These are phyloP conservation scores for Abrus precatorius DNA, from an alignment of 306 rosid genomes.

Conservation along the genomic window DNA sequence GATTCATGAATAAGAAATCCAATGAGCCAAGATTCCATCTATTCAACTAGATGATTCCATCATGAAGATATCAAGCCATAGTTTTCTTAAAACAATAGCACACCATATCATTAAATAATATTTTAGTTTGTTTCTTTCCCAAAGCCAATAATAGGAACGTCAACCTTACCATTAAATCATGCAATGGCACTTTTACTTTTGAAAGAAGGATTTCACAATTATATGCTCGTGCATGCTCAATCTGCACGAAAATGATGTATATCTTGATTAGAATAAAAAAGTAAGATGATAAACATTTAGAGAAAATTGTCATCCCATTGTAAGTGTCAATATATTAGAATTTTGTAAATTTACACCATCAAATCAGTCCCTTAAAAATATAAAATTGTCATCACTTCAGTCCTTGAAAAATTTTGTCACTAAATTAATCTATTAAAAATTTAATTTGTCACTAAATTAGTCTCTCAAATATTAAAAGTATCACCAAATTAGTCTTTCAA, in stretches of 20 bases:
- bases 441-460: too few relatives aligned
- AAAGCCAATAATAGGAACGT: slow-evolving; percentile 23
- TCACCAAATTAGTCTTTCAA: too few relatives aligned
- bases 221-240: slow-evolving; percentile 91
- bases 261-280: slow-evolving; percentile 23
- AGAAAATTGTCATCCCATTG: not conserved
- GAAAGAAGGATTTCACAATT: slow-evolving; percentile 99
- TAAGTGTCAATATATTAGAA: too few relatives aligned
- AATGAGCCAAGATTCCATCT: slow-evolving; percentile 21
- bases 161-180: slow-evolving; percentile 81
- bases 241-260: slow-evolving; percentile 55
- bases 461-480: too few relatives aligned
- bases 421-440: too few relatives aligned
- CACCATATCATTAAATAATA: not conserved
- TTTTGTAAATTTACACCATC: too few relatives aligned
- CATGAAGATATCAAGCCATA: slow-evolving; percentile 16
- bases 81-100: slow-evolving; percentile 22
- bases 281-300: not conserved
- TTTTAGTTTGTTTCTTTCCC: not conserved
- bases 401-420: too few relatives aligned
- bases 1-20: slow-evolving; percentile 27
- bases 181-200: slow-evolving; percentile 88
- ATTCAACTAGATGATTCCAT: slow-evolving; percentile 29
- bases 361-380: too few relatives aligned
- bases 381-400: too few relatives aligned